These are phyloP conservation scores for Macaranga tanarius DNA, from an alignment of 441 rosid genomes.

Conservation along the genomic window DNA sequence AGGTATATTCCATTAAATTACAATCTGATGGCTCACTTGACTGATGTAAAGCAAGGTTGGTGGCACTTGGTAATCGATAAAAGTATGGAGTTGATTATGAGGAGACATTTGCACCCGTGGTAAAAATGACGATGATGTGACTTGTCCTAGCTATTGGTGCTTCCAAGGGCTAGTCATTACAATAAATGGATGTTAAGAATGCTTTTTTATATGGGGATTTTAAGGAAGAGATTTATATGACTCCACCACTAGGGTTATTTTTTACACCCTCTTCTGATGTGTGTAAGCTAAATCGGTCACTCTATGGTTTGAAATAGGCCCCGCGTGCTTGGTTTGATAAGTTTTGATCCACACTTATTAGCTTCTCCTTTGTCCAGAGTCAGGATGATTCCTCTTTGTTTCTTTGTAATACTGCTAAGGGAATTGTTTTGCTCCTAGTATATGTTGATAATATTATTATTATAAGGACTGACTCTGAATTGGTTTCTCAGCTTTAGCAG, in stretches of 20 bases:
- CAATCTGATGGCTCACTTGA: not conserved
- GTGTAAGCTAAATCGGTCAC: not conserved
- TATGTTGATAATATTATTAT: too few relatives aligned
- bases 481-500: too few relatives aligned
- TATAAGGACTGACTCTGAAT: too few relatives aligned
- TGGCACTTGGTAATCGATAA: not conserved
- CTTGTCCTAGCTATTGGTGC: not conserved
- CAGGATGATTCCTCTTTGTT: too few relatives aligned
- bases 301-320: not conserved
- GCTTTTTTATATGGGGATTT: not conserved
- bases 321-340: not conserved
- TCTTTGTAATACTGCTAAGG: too few relatives aligned
- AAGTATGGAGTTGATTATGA: not conserved
- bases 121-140: not conserved
- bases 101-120: not conserved
- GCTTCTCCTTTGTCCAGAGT: too few relatives aligned
- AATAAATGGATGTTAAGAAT: not conserved
- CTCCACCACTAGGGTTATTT: not conserved
- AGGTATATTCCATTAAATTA: not conserved
- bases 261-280: not conserved
- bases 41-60: not conserved
- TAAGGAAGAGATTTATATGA: not conserved
- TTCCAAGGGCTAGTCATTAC: not conserved
- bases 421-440: too few relatives aligned
- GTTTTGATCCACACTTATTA: not conserved